Percentiles rank a stretch among this genome's conserved stretches.
Conservation (phyloP, 192 early-diverging fungal species). For the Rhizoclosmatium sp. region DNA sequence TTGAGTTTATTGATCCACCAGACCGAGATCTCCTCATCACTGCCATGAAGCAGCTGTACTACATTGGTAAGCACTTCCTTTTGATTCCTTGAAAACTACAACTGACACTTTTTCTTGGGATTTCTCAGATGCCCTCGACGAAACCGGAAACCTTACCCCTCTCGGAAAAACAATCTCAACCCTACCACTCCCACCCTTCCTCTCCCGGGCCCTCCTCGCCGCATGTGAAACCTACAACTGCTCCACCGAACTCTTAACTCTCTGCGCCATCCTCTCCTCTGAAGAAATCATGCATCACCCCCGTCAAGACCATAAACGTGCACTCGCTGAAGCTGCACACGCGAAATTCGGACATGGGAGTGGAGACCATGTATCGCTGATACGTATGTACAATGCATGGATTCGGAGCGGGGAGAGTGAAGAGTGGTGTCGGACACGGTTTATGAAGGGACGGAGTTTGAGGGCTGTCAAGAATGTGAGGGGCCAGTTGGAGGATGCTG, state of each 20-base stretch:
- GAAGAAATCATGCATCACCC: constrained; percentile 57
- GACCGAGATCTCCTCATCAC: constrained; percentile 48
- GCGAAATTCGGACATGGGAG: constrained; percentile 34
- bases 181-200: constrained; percentile 56
- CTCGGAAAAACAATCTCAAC: constrained; percentile 54
- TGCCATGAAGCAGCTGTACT: constrained; percentile 57
- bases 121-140: constrained; percentile 54
- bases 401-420: constrained; percentile 25
- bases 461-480: constrained; percentile 55
- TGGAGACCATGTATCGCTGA: constrained; percentile 64
- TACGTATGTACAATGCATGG: constrained; percentile 57
- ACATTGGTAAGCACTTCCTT: constrained; percentile 37
- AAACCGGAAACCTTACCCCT: constrained; percentile 52
- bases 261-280: constrained; percentile 58
- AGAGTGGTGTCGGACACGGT: constrained; percentile 54
- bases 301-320: constrained; percentile 42
- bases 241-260: constrained; percentile 55
- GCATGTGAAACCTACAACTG: constrained; percentile 49
- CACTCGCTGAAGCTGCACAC: constrained; percentile 42
- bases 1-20: constrained; percentile 70
- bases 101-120: not conserved
- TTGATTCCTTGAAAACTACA: not conserved
- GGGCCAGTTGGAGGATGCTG: constrained; percentile 49
- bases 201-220: constrained; percentile 52
- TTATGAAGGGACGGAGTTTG: constrained; percentile 57